Evolutionary conservation across 1,284 basidiomycete genomes (phyloP).

Genomic region (Puccinia coronata): DNA sequence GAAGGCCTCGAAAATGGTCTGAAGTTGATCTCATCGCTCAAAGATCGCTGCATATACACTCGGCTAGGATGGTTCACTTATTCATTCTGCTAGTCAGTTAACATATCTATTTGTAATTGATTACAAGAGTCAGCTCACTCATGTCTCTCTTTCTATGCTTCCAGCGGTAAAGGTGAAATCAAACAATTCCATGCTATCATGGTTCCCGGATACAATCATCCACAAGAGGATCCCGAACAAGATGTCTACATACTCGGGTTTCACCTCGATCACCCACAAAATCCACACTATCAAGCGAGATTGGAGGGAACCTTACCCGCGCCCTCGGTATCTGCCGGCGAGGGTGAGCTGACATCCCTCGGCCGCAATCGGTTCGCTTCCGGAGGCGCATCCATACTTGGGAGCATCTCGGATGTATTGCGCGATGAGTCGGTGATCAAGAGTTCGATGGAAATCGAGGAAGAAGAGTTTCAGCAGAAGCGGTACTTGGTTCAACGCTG

Average conservation of each 20-base stretch:
- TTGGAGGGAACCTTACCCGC: constrained; percentile 37
- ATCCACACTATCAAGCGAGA: constrained; percentile 48
- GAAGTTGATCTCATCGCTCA: constrained; percentile 60
- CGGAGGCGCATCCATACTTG: constrained; percentile 18
- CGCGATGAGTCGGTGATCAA: constrained; percentile 27
- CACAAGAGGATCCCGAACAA: constrained; percentile 54
- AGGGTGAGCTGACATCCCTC: constrained; percentile 35
- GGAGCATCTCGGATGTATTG: constrained; percentile 27
- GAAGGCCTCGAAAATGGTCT: constrained; percentile 56
- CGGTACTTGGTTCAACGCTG: constrained; percentile 84
- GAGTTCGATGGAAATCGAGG: constrained; percentile 24
- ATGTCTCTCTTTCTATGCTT: background rate
- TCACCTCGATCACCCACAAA: constrained; percentile 38
- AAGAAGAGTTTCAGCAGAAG: constrained; percentile 60
- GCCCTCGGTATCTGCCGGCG: constrained; percentile 3
- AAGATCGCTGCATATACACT: constrained; percentile 61
- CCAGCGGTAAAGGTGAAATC: constrained; percentile 52
- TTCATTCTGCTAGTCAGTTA: constrained; percentile 69
- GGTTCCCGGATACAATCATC: constrained; percentile 51
- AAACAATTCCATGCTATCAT: constrained; percentile 57
- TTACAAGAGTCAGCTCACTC: background rate
- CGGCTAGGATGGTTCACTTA: constrained; percentile 84
- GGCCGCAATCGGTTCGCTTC: constrained; percentile 41
- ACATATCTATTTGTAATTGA: background rate
- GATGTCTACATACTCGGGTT: constrained; percentile 56